phyloP scores from a whole-genome alignment of 768 basidiomycete species.

The Sporobolomyces phaffii region DNA sequence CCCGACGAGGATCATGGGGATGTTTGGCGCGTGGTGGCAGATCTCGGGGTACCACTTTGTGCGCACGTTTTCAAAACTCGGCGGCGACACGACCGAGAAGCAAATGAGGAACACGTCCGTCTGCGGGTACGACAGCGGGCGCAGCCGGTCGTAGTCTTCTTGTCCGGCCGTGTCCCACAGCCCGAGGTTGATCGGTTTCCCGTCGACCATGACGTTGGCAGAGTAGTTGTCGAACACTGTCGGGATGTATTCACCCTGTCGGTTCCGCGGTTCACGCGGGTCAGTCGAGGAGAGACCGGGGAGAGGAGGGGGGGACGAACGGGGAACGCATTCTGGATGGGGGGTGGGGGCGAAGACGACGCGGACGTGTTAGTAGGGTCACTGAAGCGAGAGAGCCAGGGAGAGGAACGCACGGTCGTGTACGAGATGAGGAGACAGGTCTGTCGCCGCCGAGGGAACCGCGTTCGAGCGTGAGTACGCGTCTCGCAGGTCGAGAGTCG shows the following conservation, averaged over 20 bases:
- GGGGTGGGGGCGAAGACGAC: too few species aligned
- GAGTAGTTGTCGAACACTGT: constrained; percentile 96
- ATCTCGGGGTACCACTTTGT: constrained; percentile 99
- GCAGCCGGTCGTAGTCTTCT: constrained; percentile 96
- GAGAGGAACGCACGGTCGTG: constrained; percentile 58
- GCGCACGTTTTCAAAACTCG: constrained; percentile 96
- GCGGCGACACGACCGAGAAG: constrained; percentile 95
- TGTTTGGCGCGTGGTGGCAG: constrained; percentile 90
- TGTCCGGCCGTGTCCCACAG: constrained; percentile 99
- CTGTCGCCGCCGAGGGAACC: constrained; percentile 53
- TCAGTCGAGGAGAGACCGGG: constrained; percentile 45
- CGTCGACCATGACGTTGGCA: constrained; percentile 97
- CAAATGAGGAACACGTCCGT: constrained; percentile 99
- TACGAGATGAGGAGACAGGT: constrained; percentile 98
- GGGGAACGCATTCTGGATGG: constrained; percentile 42
- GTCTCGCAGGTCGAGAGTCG: background rate
- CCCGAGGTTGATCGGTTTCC: constrained; percentile 94
- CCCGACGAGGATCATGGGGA: constrained; percentile 86
- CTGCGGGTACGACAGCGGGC: constrained; percentile 96
- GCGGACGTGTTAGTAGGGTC: too few species aligned
- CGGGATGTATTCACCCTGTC: constrained; percentile 90
- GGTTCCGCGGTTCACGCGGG: constrained; percentile 44
- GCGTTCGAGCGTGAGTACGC: background rate
- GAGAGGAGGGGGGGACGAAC: constrained; percentile 45
- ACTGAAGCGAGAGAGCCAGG: too few species aligned